phyloP scores from a whole-genome alignment of 768 basidiomycete genomes.

The Lactarius quietus region DNA sequence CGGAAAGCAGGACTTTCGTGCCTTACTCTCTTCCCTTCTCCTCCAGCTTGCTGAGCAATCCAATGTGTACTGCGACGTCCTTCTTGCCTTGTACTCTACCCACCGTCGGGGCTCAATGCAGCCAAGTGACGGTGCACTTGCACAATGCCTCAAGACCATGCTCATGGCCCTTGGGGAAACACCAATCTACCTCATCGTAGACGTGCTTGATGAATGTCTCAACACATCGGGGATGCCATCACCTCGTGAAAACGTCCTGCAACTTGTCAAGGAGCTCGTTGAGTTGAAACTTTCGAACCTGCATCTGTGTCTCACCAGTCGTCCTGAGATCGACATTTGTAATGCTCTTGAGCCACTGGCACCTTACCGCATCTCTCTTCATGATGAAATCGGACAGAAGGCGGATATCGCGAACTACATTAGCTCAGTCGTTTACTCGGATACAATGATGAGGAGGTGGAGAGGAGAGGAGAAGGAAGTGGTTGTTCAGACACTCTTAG shows the following conservation, averaged over 20 bases:
- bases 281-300: not conserved
- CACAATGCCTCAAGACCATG: conserved; percentile 6
- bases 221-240: not conserved
- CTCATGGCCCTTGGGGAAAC: not conserved
- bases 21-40: not conserved
- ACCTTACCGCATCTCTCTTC: not conserved
- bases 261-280: not conserved
- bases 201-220: not conserved
- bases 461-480: not conserved
- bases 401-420: not conserved
- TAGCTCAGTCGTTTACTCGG: not conserved
- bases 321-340: not conserved
- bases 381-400: not conserved
- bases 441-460: not conserved
- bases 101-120: not conserved
- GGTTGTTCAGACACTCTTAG: not conserved
- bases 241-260: not conserved
- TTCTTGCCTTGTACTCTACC: not conserved
- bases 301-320: not conserved
- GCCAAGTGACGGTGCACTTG: not conserved
- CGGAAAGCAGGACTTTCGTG: not conserved
- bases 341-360: not conserved
- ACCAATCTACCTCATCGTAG: not conserved
- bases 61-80: not conserved
- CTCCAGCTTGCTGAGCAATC: conserved; percentile 9